Evolutionary conservation across 257 asterid species (phyloP).

Genomic region (Solanum virginianum): DNA sequence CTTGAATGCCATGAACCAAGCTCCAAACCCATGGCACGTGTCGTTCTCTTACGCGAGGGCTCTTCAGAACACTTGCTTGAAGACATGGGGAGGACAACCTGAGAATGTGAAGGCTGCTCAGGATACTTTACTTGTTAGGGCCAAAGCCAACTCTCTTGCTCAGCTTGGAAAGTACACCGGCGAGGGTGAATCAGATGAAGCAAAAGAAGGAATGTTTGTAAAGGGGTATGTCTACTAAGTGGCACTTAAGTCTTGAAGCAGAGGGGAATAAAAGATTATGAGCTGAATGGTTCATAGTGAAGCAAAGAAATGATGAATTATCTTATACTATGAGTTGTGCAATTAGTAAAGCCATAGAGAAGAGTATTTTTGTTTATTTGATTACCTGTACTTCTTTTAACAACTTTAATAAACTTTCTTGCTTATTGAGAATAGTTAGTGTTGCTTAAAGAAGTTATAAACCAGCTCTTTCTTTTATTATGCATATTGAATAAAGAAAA

Average conservation of each 20-base stretch:
- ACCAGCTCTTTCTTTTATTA: neutral
- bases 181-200: conserved; percentile 73
- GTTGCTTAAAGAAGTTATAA: neutral
- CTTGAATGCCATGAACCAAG: conserved; percentile 77
- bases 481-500: neutral
- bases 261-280: neutral
- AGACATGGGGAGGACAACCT: conserved; percentile 65
- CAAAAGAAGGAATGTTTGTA: conserved; percentile 64
- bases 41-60: conserved; percentile 75
- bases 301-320: neutral
- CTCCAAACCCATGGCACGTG: conserved; percentile 77
- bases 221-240: conserved; percentile 54
- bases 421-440: neutral
- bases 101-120: conserved; percentile 68
- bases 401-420: neutral
- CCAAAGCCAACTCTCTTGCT: conserved; percentile 67
- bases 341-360: neutral
- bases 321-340: neutral
- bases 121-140: conserved; percentile 43
- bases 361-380: conserved; percentile 15
- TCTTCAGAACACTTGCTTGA: conserved; percentile 67
- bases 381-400: neutral
- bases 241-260: neutral
- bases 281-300: conserved; percentile 2
- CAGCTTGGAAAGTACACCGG: conserved; percentile 72